Conservation (phyloP, 805 yeast species). For the Diddensiella santjacobensis region DNA sequence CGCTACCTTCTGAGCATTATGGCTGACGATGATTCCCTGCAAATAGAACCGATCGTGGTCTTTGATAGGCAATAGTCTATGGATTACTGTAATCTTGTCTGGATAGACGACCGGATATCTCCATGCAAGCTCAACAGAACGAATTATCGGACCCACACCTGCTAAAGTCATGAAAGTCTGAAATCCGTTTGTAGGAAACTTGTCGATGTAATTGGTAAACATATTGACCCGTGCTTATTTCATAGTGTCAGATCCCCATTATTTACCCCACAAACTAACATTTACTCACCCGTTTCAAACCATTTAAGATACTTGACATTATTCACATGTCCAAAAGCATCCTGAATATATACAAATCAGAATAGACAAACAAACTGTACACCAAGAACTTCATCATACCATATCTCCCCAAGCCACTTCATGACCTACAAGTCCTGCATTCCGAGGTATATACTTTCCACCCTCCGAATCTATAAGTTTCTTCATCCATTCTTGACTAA, state of each 20-base stretch:
- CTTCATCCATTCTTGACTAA: conserved; percentile 21
- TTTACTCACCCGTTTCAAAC: conserved; percentile 28
- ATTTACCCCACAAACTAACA: conserved; percentile 28
- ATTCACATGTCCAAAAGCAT: conserved; percentile 32
- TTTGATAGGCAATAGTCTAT: conserved; percentile 25
- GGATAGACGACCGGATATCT: conserved; percentile 31
- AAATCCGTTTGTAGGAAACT: conserved; percentile 16
- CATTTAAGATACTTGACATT: conserved; percentile 32
- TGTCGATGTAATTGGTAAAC: conserved; percentile 16
- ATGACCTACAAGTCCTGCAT: conserved; percentile 23
- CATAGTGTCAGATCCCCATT: conserved; percentile 32
- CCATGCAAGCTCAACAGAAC: conserved; percentile 32
- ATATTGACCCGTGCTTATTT: conserved; percentile 30
- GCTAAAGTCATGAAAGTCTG: conserved; percentile 21
- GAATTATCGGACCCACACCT: conserved; percentile 32
- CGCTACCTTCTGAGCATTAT: conserved; percentile 31
- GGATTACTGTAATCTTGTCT: conserved; percentile 31
- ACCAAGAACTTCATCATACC: too few species aligned
- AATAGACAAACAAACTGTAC: too few species aligned
- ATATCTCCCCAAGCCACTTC: conserved; percentile 29
- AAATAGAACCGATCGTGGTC: conserved; percentile 29
- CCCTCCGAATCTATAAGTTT: conserved; percentile 25
- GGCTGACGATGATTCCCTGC: conserved; percentile 31
- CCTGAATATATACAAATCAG: conserved; percentile 18
- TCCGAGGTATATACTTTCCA: conserved; percentile 21